Evolutionary conservation across 2,329 filamentous ascomycete species (phyloP).

Genomic region (Polychaeton citri): DNA sequence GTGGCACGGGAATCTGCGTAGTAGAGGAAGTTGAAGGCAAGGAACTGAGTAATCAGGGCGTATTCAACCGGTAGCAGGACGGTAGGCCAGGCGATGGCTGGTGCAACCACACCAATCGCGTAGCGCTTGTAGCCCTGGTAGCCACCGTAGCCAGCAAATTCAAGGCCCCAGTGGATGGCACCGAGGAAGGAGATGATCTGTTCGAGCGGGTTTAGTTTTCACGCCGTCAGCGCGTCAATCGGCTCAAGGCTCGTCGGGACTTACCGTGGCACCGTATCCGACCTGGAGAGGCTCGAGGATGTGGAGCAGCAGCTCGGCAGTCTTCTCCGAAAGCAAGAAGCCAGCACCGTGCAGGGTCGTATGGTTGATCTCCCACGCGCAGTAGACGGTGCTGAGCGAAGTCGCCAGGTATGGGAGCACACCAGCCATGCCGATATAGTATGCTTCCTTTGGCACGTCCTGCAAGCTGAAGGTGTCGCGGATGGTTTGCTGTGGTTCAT

Average conservation of each 20-base stretch:
- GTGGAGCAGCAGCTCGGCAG: slow-evolving; percentile 57
- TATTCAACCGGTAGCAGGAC: slow-evolving; percentile 72
- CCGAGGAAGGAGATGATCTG: slow-evolving; percentile 88
- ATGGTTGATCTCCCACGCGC: slow-evolving; percentile 71
- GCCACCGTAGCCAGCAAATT: slow-evolving; percentile 59
- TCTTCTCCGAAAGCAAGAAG: slow-evolving; percentile 54
- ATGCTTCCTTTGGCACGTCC: slow-evolving; percentile 34
- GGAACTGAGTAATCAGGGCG: slow-evolving; percentile 74
- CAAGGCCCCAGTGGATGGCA: slow-evolving; percentile 85
- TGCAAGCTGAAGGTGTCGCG: slow-evolving; percentile 34
- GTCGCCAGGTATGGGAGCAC: slow-evolving; percentile 60
- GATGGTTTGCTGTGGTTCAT: slow-evolving; percentile 28
- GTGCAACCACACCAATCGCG: slow-evolving; percentile 65
- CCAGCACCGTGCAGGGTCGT: slow-evolving; percentile 46
- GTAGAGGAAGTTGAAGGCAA: slow-evolving; percentile 74
- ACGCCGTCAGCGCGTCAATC: background rate
- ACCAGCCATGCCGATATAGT: slow-evolving; percentile 37
- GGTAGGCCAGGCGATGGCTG: slow-evolving; percentile 79
- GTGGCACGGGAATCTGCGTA: slow-evolving; percentile 67
- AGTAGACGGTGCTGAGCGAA: slow-evolving; percentile 66
- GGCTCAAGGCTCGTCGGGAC: no score
- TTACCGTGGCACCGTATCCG: slow-evolving; percentile 73
- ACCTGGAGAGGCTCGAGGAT: slow-evolving; percentile 77
- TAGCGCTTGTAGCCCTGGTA: slow-evolving; percentile 66
- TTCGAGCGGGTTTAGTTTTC: background rate